Evolutionary conservation across 768 basidiomycete species (phyloP), one percentile per base, ranked within the genome.

Genomic region (Pleurotus sapidus): DNA sequence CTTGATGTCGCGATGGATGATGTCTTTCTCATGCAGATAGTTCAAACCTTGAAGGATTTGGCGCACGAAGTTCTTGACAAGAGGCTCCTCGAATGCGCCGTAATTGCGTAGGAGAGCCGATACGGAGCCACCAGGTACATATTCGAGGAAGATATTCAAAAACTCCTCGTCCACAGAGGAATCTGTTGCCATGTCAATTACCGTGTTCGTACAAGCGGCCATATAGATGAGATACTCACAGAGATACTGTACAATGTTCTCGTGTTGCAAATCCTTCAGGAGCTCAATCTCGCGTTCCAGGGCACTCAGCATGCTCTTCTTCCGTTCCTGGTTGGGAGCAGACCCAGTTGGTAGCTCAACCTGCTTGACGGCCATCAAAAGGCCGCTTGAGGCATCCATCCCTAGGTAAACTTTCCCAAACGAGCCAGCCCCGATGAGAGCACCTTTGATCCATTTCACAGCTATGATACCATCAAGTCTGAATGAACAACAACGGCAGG

Each of bases 1-100:
- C 68, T 99, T 99, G 78, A 99, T 99, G 67, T 99, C 97, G 9
- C 95, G 90, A 72, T 98, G 95, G 57, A 98, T 94, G 70, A 98
- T 97, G 62, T 91, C 93, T 11, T 91, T 84, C 63, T 93, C 91
- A 63, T 98, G 95, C 9, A 98, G 81, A 64, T 97, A 98, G 66
- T 88, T 84, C 55, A 98, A 80, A 9, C 95, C 95, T 49, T 86
- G 84, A 43, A 95, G 76, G 60, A 96, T 96, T 70, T 97, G 95
- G 20, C 91, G 83, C 49, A 95, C 91, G 69, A 95, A 98, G 66
- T 92, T 95, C 63, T 89, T 87, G 43, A 96, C 93, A 3, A 98
- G 81, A 0, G 87, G 80, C 67, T 98, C 95, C 68, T 96, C 95
- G 59, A 98, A 97, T 2, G 95, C 92, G 46, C 95, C 95, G 65